Evolutionary conservation across 495 filamentous ascomycete genomes (phyloP).

Genomic region (Trichoderma orchidacearum): DNA sequence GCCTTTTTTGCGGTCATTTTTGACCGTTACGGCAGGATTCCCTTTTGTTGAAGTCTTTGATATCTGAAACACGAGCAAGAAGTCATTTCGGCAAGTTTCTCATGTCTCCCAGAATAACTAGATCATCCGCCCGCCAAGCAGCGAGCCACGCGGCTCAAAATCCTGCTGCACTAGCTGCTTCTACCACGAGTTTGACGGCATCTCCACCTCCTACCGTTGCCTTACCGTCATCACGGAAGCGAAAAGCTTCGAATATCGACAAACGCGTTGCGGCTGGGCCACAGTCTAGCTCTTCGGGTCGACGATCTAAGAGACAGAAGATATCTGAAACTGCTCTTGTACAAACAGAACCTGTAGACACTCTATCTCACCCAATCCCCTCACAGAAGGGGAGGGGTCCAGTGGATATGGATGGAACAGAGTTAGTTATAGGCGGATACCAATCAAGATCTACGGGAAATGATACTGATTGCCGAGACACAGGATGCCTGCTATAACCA

Average conservation of each 20-base stretch:
- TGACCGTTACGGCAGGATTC: not conserved
- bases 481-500: not conserved
- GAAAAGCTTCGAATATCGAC: constrained; percentile 19
- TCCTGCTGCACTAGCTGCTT: constrained; percentile 20
- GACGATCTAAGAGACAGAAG: constrained; percentile 43
- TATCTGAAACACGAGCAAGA: constrained; percentile 8
- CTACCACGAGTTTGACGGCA: constrained; percentile 18
- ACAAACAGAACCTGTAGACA: constrained; percentile 8
- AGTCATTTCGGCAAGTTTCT: constrained; percentile 18
- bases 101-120: constrained; percentile 77
- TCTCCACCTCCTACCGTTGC: constrained; percentile 28
- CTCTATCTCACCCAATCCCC: constrained; percentile 31
- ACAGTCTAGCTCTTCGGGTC: constrained; percentile 18
- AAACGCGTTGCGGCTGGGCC: constrained; percentile 10
- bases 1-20: not conserved
- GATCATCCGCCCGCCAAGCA: constrained; percentile 65
- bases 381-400: constrained; percentile 49
- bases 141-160: constrained; percentile 42
- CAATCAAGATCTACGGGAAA: not conserved
- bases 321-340: constrained; percentile 11
- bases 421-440: constrained; percentile 32
- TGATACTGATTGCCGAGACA: constrained; percentile 5
- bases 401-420: constrained; percentile 69
- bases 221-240: constrained; percentile 20
- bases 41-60: constrained; percentile 5